These are phyloP conservation scores for Epichloe typhina DNA, from an alignment of 2,329 filamentous ascomycete species.

Conservation along the genomic window DNA sequence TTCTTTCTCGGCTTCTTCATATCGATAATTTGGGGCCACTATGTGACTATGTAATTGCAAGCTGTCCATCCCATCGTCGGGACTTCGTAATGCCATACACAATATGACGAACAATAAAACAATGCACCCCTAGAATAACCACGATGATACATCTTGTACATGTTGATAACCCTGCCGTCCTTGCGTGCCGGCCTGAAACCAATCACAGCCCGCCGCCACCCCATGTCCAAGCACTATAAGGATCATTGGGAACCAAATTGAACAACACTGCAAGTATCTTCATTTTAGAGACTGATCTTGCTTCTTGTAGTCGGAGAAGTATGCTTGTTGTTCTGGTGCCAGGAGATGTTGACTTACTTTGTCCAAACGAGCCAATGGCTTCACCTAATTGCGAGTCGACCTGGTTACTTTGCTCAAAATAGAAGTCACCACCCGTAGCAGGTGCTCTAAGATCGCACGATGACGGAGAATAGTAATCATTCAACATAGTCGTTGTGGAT, in stretches of 20 bases:
- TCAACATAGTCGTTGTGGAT: background rate
- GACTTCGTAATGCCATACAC: too few relatives aligned
- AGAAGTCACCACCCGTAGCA: background rate
- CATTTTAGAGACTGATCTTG: background rate
- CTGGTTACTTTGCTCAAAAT: constrained; percentile 1
- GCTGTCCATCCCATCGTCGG: too few relatives aligned
- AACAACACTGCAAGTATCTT: background rate
- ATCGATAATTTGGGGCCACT: too few relatives aligned
- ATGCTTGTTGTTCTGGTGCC: too few relatives aligned
- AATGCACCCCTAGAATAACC: too few relatives aligned
- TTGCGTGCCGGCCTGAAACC: too few relatives aligned
- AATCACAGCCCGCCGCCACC: background rate
- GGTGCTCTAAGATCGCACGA: background rate
- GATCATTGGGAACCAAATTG: constrained; percentile 4
- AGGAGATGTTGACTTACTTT: background rate
- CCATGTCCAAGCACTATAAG: constrained; percentile 3
- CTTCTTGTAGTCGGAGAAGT: too few relatives aligned
- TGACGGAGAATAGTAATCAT: background rate
- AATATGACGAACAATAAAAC: too few relatives aligned
- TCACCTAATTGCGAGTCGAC: constrained; percentile 3
- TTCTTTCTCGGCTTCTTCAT: too few relatives aligned
- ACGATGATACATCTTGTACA: too few relatives aligned
- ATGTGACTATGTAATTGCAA: too few relatives aligned
- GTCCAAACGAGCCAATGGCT: constrained; percentile 3
- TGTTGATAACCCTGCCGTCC: too few relatives aligned